Evolutionary conservation across 257 asterid genomes (phyloP), one percentile per base, ranked within the genome.

Genomic region (Buddleja alternifolia): DNA sequence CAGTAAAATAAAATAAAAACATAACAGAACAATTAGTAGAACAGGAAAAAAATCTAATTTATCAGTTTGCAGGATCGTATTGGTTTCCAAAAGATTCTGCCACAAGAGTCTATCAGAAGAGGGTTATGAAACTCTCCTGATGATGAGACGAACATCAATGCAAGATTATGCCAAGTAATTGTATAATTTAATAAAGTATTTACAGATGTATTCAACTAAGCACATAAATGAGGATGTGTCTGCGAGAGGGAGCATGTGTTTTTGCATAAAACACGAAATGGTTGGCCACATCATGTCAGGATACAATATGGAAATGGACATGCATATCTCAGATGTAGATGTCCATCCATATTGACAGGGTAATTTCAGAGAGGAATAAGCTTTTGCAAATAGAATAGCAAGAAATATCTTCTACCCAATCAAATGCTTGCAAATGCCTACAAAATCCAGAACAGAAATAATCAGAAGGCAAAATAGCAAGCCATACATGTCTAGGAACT

Each of bases 361-460:
- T 7, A 65, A 37, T 23, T 42, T 53, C 69, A 25, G 41, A 25
- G 48, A 79, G 70, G 46, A 32, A 10, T 62, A 39, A 15, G 24
- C 4, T n/a, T 44, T 42, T 6, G 21, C 36, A 61, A 68, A 50
- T 24, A 63, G 3, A 71, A 67, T 8, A 39, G 58, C 25, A 25
- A 44, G 4, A 77, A 73, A 23, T 3, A 16, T 60, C 34, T 63
- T 40, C 6, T 25, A 69, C 66, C 32, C 48, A 73, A 23, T 16
- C 51, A 73, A 46, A 63, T 25, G 76, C 73, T 63, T 46, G 36
- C 34, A 66, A 73, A 58, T 19, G 44, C 51, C 14, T 14, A 14
- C 15, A 62, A 58, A 46, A 19, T 57, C 19, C 59, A 21, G 29
- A 63, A 58, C 47, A 55, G 61, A 60, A 37, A 37, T 51, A 14